These are phyloP conservation scores for Aspergillus cejpii DNA, from an alignment of 2,329 filamentous ascomycete species.

Conservation along the genomic window DNA sequence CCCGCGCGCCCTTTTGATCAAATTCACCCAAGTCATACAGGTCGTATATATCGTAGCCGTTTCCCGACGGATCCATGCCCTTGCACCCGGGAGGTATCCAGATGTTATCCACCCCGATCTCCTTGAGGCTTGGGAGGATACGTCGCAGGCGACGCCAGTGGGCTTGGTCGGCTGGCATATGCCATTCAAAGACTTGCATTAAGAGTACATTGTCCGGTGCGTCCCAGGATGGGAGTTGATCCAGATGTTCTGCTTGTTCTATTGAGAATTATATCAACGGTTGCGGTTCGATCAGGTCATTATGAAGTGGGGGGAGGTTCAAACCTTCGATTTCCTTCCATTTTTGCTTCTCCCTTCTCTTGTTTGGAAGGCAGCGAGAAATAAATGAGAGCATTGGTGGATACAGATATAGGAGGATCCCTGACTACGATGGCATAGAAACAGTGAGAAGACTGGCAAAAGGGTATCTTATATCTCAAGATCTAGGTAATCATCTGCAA, in stretches of 20 bases:
- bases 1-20: slow-evolving; percentile 57
- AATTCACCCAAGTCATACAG: slow-evolving; percentile 66
- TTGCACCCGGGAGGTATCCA: slow-evolving; percentile 70
- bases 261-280: background rate
- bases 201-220: slow-evolving; percentile 44
- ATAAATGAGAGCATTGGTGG: slow-evolving; percentile 9
- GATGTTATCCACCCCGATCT: slow-evolving; percentile 55
- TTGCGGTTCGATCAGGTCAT: background rate
- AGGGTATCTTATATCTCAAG: background rate
- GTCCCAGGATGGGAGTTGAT: slow-evolving; percentile 28
- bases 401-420: too few species aligned
- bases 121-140: slow-evolving; percentile 49
- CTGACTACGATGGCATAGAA: background rate
- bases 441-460: background rate
- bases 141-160: slow-evolving; percentile 56
- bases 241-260: slow-evolving; percentile 22
- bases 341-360: slow-evolving; percentile 10
- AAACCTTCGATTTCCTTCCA: slow-evolving; percentile 24
- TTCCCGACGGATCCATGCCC: slow-evolving; percentile 54
- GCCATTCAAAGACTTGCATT: slow-evolving; percentile 69
- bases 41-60: slow-evolving; percentile 66
- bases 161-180: slow-evolving; percentile 53
- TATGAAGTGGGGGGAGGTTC: background rate
- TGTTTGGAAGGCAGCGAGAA: slow-evolving; percentile 7
- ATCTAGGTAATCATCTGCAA: background rate